Evolutionary conservation across 371 early-diverging fungal species (phyloP).

Genomic region (Enteropsectra breve): DNA sequence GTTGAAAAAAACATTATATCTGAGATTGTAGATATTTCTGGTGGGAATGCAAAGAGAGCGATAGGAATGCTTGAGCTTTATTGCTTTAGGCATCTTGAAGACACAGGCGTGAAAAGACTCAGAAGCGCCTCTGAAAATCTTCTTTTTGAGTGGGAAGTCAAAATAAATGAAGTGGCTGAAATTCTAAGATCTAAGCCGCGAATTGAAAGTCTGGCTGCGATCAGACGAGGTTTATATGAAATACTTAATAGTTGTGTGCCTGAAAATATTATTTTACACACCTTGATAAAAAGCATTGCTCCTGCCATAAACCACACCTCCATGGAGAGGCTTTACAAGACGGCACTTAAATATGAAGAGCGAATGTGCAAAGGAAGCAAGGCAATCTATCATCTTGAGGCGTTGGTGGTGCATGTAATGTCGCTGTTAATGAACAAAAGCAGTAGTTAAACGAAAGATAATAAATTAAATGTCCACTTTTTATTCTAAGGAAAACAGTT

Average conservation of each 20-base stretch:
- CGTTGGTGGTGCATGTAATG: constrained; percentile 68
- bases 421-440: no score
- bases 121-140: constrained; percentile 14
- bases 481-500: no score
- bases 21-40: constrained; percentile 64
- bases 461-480: no score
- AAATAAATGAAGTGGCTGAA: constrained; percentile 65
- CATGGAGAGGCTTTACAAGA: constrained; percentile 34
- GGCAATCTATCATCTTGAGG: constrained; percentile 89
- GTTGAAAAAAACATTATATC: constrained; percentile 24
- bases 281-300: constrained; percentile 27
- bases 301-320: constrained; percentile 41
- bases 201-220: constrained; percentile 62
- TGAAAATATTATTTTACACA: constrained; percentile 69
- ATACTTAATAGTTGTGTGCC: constrained; percentile 77
- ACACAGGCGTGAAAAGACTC: constrained; percentile 62
- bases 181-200: constrained; percentile 67
- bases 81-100: constrained; percentile 66
- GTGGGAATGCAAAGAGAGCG: constrained; percentile 77
- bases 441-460: no score
- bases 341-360: constrained; percentile 62
- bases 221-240: constrained; percentile 72
- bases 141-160: constrained; percentile 78
- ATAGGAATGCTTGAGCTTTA: constrained; percentile 73
- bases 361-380: constrained; percentile 76